These are phyloP conservation scores for Durio zibethinus DNA, from an alignment of 345 rosid species.

Conservation along the genomic window DNA sequence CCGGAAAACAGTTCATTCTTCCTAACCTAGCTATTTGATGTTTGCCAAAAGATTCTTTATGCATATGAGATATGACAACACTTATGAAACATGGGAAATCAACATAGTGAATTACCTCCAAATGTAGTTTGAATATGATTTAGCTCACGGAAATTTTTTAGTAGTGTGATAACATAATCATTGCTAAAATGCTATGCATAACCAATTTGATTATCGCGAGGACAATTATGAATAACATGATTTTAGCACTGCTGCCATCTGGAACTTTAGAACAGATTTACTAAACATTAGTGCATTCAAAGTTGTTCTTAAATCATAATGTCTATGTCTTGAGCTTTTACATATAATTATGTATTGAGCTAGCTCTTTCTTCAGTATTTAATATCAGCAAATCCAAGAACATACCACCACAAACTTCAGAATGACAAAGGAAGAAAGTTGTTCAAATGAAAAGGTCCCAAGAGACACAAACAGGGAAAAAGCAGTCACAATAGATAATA, in stretches of 20 bases:
- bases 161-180: background rate
- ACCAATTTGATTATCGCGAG: background rate
- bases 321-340: background rate
- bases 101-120: background rate
- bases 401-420: background rate
- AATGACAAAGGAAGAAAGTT: background rate
- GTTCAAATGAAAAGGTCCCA: background rate
- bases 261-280: background rate
- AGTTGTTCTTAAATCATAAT: background rate
- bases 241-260: background rate
- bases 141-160: background rate
- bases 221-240: background rate
- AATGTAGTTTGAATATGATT: background rate
- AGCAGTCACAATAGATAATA: background rate
- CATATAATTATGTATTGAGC: background rate
- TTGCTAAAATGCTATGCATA: background rate
- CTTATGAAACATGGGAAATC: background rate
- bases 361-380: background rate
- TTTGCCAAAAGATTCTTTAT: background rate
- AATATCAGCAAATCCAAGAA: background rate
- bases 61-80: background rate
- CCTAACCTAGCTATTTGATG: background rate
- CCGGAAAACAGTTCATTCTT: background rate
- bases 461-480: background rate
- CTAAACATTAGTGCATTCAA: background rate